Base-by-base conservation (phyloP, 257 asterid genomes). In the Plantago major region DNA sequence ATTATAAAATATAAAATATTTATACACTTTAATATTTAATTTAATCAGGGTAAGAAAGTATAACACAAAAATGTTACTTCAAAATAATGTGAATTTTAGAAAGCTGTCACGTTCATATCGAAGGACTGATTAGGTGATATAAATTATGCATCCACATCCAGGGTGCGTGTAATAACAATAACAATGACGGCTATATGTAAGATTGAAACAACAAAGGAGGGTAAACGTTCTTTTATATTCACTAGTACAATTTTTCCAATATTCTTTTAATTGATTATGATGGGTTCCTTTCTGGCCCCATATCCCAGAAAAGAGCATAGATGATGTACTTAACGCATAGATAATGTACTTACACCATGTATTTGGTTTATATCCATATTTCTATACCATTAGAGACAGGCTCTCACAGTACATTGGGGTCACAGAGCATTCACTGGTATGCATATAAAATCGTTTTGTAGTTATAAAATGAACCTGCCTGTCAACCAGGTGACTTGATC, bases 401-500 rank as follows among this genome's bases (percentile, higher is more conserved):
- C 63, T 16, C 17, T 3, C 8, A 17, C 50, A 6, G 38, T 3
- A 10, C 10, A 18, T 58, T 11, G 62, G 16, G 59, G 9, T 22
- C 57, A 11, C 7, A 1, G 54, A 63, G 44, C 57, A 53, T 58
- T 56, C 61, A 64, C 18, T 46, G 37, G 28, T 44, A 30, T 47
- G 38, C 60, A 26, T 52, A 64, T 42, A 51, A 33, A 54, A 22
- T 22, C 58, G 42, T 55, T 46, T 63, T 49, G 30, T 61, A 13
- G 49, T 68, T 54, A 49, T 44, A 63, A 75, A 53, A 66, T 65
- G 76, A 75, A 75, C 92, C 73, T 83, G 82, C 99, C 99, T 77
- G 91, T 65, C 68, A 87, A 58, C 99, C 99, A 93, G 51, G 79
- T 93, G 71, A 89, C 99, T 77, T 89, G 96, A 75, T 89, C 95